Evolutionary conservation across 192 early-diverging fungal genomes (phyloP).

Genomic region (Pilobolus umbonatus): DNA sequence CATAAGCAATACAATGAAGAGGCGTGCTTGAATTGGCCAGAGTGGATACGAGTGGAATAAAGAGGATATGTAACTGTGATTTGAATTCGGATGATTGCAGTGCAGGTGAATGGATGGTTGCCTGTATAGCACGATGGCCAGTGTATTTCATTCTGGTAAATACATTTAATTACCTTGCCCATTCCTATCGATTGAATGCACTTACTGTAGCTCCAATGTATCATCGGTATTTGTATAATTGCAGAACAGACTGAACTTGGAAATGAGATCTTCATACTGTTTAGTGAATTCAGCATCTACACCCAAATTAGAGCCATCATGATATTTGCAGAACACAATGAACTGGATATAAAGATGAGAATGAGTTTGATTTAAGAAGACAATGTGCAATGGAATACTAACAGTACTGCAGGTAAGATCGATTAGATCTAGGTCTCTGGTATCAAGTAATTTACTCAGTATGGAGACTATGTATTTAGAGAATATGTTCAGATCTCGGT

Average conservation of each 20-base stretch:
- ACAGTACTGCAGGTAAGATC: constrained; percentile 58
- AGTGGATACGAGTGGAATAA: constrained; percentile 43
- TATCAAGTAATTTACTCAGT: constrained; percentile 53
- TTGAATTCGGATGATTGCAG: constrained; percentile 56
- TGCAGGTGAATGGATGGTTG: constrained; percentile 55
- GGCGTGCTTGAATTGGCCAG: constrained; percentile 3
- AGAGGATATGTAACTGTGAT: constrained; percentile 55
- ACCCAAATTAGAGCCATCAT: constrained; percentile 64
- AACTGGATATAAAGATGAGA: constrained; percentile 42
- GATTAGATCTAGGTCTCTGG: constrained; percentile 56
- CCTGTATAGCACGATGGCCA: constrained; percentile 62
- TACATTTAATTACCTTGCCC: neutral
- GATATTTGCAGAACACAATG: constrained; percentile 61
- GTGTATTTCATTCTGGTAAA: constrained; percentile 34
- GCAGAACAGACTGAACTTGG: constrained; percentile 48
- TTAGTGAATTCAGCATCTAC: constrained; percentile 61
- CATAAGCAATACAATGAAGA: neutral
- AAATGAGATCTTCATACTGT: constrained; percentile 53
- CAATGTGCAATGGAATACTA: neutral
- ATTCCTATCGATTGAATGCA: neutral
- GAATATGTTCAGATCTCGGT: constrained; percentile 75
- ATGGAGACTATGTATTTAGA: constrained; percentile 74
- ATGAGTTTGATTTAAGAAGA: constrained; percentile 1
- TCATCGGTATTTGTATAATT: constrained; percentile 25
- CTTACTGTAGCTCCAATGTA: constrained; percentile 22